phyloP scores from a whole-genome alignment of 2,329 filamentous ascomycete genomes.

The Aspergillus melleus region DNA sequence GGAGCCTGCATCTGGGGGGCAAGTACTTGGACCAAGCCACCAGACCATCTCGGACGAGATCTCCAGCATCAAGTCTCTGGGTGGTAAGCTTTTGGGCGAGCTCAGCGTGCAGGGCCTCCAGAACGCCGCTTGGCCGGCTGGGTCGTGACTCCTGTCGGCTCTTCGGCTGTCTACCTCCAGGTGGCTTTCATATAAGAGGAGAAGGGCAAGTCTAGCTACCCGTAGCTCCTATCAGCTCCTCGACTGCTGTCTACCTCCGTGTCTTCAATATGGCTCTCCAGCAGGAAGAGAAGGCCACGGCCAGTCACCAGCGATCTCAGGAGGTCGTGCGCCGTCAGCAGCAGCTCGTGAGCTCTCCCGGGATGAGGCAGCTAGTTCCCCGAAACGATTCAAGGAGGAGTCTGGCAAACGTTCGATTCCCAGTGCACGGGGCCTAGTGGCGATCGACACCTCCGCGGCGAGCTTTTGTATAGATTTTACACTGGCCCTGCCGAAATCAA shows the following conservation, averaged over 20 bases:
- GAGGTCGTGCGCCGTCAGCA: constrained; percentile 70
- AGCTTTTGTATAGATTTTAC: too few relatives aligned
- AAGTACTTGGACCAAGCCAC: constrained; percentile 47
- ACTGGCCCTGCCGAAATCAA: too few relatives aligned
- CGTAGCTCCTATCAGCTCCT: constrained; percentile 65
- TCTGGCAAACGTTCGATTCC: too few relatives aligned
- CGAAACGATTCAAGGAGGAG: too few relatives aligned
- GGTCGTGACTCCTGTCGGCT: constrained; percentile 80
- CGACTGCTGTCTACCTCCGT: constrained; percentile 75
- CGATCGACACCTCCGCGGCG: too few relatives aligned
- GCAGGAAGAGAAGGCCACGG: constrained; percentile 74
- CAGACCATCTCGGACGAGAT: constrained; percentile 66
- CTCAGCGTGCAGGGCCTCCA: constrained; percentile 63
- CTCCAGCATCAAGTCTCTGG: constrained; percentile 74
- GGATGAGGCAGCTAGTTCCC: too few relatives aligned
- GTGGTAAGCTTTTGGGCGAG: constrained; percentile 69
- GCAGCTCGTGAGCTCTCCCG: constrained; percentile 69
- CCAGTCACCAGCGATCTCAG: constrained; percentile 71
- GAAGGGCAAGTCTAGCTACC: too few relatives aligned
- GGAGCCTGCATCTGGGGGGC: too few relatives aligned
- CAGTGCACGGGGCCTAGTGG: too few relatives aligned
- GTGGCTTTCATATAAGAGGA: too few relatives aligned
- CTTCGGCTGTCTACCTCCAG: constrained; percentile 71
- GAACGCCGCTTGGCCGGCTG: constrained; percentile 62
- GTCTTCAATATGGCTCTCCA: constrained; percentile 84